A percentile compares a stretch with the other conserved stretches of the same genome.
Conservation (phyloP, 805 yeast genomes). For the Komagataella populi region DNA sequence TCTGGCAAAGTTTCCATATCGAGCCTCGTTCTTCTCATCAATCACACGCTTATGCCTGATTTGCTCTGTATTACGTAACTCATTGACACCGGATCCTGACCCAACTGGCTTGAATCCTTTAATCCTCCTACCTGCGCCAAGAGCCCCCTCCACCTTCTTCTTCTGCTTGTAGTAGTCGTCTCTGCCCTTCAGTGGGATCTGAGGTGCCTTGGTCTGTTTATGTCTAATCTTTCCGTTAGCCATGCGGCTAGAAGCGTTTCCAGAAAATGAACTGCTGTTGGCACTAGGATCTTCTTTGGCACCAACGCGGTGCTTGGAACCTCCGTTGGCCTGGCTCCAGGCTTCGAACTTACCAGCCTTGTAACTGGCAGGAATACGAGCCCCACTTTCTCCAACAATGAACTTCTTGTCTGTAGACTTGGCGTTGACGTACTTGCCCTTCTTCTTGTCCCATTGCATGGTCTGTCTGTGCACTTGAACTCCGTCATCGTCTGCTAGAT, state of each 20-base stretch:
- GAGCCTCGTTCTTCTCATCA: conserved; percentile 63
- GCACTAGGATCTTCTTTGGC: conserved; percentile 28
- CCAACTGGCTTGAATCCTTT: conserved; percentile 48
- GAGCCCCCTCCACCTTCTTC: conserved; percentile 69
- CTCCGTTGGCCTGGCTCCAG: conserved; percentile 69
- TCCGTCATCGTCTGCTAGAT: conserved; percentile 59
- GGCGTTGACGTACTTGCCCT: conserved; percentile 76
- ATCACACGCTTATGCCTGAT: conserved; percentile 64
- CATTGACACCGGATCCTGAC: conserved; percentile 40
- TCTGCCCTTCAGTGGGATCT: conserved; percentile 78
- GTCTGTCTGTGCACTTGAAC: conserved; percentile 52
- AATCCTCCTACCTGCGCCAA: conserved; percentile 58
- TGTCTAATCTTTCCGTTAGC: conserved; percentile 52
- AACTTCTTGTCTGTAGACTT: conserved; percentile 72
- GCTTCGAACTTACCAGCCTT: conserved; percentile 84
- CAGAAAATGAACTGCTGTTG: conserved; percentile 18
- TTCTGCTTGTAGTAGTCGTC: conserved; percentile 77
- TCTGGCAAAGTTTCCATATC: conserved; percentile 12
- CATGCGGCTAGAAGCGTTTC: conserved; percentile 10
- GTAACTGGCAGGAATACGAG: conserved; percentile 80
- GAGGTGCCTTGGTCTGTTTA: conserved; percentile 66
- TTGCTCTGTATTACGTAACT: conserved; percentile 36
- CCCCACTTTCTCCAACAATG: conserved; percentile 92
- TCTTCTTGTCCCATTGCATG: conserved; percentile 87
- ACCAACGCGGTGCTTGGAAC: conserved; percentile 38